Evolutionary conservation across 768 basidiomycete genomes (phyloP).

Genomic region (Mycena venus): DNA sequence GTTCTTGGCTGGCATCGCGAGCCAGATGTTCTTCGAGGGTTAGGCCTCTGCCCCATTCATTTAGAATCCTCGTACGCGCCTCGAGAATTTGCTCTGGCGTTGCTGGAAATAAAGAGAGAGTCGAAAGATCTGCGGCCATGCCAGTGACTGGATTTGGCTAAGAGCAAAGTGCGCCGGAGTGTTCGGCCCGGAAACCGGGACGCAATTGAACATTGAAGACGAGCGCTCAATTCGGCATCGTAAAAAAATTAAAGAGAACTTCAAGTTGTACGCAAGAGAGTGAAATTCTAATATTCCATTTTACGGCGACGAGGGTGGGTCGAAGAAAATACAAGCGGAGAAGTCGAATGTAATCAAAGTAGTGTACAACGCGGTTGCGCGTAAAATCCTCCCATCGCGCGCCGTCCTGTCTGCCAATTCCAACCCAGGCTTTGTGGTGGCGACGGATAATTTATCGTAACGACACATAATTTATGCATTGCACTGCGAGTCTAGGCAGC

Average conservation of each 20-base stretch:
- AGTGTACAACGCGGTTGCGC: slow-evolving; percentile 23
- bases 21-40: slow-evolving; percentile 61
- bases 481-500: neutral
- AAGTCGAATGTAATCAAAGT: slow-evolving; percentile 13
- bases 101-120: slow-evolving; percentile 61
- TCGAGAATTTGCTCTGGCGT: slow-evolving; percentile 59
- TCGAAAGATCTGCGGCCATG: slow-evolving; percentile 45
- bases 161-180: neutral
- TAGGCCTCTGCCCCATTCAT: slow-evolving; percentile 59
- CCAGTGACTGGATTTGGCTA: neutral
- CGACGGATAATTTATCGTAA: slow-evolving; percentile 17
- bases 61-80: slow-evolving; percentile 53
- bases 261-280: too few species aligned
- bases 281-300: neutral
- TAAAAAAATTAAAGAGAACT: too few species aligned
- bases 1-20: slow-evolving; percentile 55
- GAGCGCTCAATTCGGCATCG: too few species aligned
- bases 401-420: slow-evolving; percentile 20
- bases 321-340: neutral
- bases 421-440: slow-evolving; percentile 27
- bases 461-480: slow-evolving; percentile 1
- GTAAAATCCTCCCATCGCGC: slow-evolving; percentile 13
- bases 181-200: neutral
- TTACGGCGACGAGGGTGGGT: neutral
- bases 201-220: too few species aligned